A percentile compares a stretch with the other conserved stretches of the same genome.
These are phyloP conservation scores for Pachysolen tannophilus DNA, from an alignment of 805 yeast genomes.

Conservation along the genomic window DNA sequence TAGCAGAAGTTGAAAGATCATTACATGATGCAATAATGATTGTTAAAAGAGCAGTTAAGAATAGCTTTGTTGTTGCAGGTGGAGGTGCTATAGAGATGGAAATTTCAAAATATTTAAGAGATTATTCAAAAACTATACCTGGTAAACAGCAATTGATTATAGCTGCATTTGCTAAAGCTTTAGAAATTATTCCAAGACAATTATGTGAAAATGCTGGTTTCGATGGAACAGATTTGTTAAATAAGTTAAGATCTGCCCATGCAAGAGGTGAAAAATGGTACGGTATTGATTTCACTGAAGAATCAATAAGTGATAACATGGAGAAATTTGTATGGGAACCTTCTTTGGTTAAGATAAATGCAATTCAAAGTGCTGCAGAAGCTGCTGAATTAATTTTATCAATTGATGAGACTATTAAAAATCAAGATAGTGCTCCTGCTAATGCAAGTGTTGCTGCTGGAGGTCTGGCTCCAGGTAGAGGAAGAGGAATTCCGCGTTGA, in stretches of 20 bases:
- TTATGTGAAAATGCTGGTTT: conserved; percentile 98
- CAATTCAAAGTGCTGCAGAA: conserved; percentile 93
- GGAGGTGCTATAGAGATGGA: conserved; percentile 99
- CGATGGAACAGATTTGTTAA: conserved; percentile 92
- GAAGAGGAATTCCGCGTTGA: conserved; percentile 68
- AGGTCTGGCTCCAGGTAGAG: conserved; percentile 43
- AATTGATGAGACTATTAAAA: conserved; percentile 91
- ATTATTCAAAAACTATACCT: conserved; percentile 77
- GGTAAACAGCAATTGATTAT: conserved; percentile 95
- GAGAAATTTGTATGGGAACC: conserved; percentile 96
- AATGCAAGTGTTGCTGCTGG: conserved; percentile 41
- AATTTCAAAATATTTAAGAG: conserved; percentile 79
- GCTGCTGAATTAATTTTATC: conserved; percentile 89
- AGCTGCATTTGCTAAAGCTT: conserved; percentile 87
- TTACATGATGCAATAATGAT: conserved; percentile 98
- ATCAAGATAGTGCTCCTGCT: conserved; percentile 53
- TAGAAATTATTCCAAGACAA: conserved; percentile 95
- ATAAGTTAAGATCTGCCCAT: conserved; percentile 86
- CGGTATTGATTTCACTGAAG: conserved; percentile 88
- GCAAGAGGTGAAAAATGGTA: conserved; percentile 88
- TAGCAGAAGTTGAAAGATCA: conserved; percentile 97
- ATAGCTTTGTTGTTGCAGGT: conserved; percentile 87
- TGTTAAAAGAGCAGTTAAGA: conserved; percentile 88
- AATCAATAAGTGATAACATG: conserved; percentile 76
- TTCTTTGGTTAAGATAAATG: conserved; percentile 85